Percentiles rank a stretch among this genome's conserved stretches.
Conservation (phyloP, 495 filamentous ascomycete genomes). For the Daldinia loculata region DNA sequence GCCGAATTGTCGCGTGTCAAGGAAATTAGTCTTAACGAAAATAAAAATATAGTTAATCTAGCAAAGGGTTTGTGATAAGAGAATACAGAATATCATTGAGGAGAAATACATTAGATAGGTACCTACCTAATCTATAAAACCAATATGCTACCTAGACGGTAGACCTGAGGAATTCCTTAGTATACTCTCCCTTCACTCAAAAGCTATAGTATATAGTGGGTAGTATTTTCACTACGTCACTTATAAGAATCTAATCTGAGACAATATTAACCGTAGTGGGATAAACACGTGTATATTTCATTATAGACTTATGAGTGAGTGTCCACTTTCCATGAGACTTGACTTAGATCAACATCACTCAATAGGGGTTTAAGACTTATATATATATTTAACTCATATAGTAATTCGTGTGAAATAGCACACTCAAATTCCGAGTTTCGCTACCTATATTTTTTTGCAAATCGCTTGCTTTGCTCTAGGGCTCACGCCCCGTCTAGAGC, state of each 20-base stretch:
- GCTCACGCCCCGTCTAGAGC: conserved; percentile 12
- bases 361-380: not conserved
- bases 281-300: not conserved
- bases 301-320: not conserved
- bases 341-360: not conserved
- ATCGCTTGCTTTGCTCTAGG: conserved; percentile 22
- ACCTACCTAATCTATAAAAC: not conserved
- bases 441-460: conserved; percentile 17
- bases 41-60: not conserved
- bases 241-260: not conserved
- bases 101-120: not conserved
- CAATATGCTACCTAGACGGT: too few relatives aligned
- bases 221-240: not conserved
- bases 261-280: not conserved
- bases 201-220: too few relatives aligned
- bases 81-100: not conserved
- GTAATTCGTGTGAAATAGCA: not conserved
- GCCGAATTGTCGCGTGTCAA: not conserved
- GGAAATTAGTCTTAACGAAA: not conserved
- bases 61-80: not conserved
- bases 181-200: not conserved
- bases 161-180: too few relatives aligned
- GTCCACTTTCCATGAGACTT: not conserved
- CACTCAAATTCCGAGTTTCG: not conserved
- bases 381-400: not conserved